These are phyloP conservation scores for Coemansia guatemalensis DNA, from an alignment of 192 early-diverging fungal species.

Conservation along the genomic window DNA sequence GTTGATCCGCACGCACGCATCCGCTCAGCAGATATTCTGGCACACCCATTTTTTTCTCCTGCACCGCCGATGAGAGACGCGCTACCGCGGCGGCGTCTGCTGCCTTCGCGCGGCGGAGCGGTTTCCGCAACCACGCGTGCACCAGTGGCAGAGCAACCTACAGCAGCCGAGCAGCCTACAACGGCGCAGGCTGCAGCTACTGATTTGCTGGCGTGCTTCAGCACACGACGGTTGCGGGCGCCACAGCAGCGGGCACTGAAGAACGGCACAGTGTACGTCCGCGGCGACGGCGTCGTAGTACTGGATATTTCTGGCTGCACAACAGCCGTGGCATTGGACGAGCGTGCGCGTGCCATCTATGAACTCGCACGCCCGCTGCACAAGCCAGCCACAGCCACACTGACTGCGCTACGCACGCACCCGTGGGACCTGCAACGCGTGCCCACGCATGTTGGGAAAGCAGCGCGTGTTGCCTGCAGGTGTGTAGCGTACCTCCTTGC, in stretches of 20 bases:
- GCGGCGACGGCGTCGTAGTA: constrained; percentile 25
- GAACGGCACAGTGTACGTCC: constrained; percentile 35
- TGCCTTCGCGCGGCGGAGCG: too few relatives aligned
- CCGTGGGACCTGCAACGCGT: constrained; percentile 20
- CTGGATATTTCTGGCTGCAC: constrained; percentile 25
- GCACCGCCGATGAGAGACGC: constrained; percentile 6
- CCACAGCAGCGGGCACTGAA: constrained; percentile 35
- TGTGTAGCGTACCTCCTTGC: constrained; percentile 58
- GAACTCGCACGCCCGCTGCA: constrained; percentile 27
- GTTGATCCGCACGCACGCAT: constrained; percentile 60
- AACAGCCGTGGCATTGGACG: constrained; percentile 18
- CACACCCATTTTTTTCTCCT: constrained; percentile 58
- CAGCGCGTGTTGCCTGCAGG: constrained; percentile 48
- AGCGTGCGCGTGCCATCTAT: constrained; percentile 10
- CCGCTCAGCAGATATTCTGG: constrained; percentile 49
- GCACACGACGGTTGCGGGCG: constrained; percentile 20
- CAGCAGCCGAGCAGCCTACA: constrained; percentile 1
- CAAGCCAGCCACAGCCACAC: constrained; percentile 1
- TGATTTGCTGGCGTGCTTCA: constrained; percentile 12
- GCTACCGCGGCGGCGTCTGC: background rate
- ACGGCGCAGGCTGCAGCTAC: background rate
- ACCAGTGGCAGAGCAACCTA: constrained; percentile 1
- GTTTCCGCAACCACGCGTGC: background rate
- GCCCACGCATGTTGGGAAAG: constrained; percentile 35
- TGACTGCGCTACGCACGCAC: constrained; percentile 10